Conservation (phyloP, 192 early-diverging fungal genomes). For the Gryganskiella cystojenkinii region DNA sequence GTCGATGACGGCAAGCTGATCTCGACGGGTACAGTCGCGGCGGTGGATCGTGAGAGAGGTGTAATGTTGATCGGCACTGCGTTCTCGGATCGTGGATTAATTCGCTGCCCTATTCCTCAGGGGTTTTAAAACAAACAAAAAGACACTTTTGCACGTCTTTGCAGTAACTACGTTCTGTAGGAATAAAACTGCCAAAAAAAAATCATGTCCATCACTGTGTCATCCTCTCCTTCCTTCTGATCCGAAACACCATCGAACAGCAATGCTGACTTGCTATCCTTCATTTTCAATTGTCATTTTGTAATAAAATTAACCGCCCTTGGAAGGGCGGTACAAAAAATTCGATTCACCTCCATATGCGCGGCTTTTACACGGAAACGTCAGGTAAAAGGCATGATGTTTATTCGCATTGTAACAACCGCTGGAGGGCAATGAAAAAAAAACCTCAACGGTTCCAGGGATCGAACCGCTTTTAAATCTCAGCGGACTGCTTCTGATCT, state of each 20-base stretch:
- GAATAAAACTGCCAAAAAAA: too few relatives aligned
- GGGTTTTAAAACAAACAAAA: constrained; percentile 8
- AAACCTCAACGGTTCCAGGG: background rate
- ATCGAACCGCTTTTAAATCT: background rate
- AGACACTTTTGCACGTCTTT: too few relatives aligned
- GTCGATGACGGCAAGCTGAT: constrained; percentile 37
- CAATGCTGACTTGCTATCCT: too few relatives aligned
- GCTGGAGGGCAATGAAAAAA: constrained; percentile 34
- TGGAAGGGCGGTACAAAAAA: constrained; percentile 14
- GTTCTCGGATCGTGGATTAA: constrained; percentile 17
- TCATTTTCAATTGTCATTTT: constrained; percentile 4
- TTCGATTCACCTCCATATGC: constrained; percentile 23
- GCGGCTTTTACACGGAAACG: constrained; percentile 50
- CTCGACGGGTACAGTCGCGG: constrained; percentile 26
- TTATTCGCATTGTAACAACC: constrained; percentile 50
- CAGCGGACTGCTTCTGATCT: background rate
- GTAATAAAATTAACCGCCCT: constrained; percentile 1
- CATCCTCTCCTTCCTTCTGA: too few relatives aligned
- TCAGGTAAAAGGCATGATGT: constrained; percentile 55
- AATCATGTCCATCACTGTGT: too few relatives aligned
- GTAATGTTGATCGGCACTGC: constrained; percentile 39
- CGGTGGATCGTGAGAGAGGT: constrained; percentile 40
- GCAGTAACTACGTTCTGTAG: too few relatives aligned
- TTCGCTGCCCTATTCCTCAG: constrained; percentile 33
- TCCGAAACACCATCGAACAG: too few relatives aligned